Conservation (phyloP, 805 yeast genomes). For the Aciculoconidium aculeatum region DNA sequence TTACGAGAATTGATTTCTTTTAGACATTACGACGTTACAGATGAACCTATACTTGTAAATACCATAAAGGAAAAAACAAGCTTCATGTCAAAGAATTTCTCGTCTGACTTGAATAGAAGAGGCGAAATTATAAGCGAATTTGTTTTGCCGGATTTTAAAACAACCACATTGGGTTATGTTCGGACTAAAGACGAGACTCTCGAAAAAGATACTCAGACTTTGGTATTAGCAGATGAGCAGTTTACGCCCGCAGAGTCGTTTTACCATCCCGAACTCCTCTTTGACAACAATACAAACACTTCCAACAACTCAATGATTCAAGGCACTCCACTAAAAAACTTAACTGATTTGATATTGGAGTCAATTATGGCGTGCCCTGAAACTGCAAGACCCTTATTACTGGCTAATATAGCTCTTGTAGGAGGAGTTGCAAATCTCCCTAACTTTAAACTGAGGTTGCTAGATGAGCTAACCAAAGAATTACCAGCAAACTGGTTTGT, state of each 20-base stretch:
- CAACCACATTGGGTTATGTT: slow-evolving; percentile 71
- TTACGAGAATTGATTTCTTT: slow-evolving; percentile 81
- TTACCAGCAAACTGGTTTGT: slow-evolving; percentile 70
- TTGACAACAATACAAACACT: slow-evolving; percentile 28
- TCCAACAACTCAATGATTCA: slow-evolving; percentile 27
- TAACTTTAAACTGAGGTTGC: slow-evolving; percentile 59
- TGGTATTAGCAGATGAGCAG: slow-evolving; percentile 74
- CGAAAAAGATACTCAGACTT: slow-evolving; percentile 49
- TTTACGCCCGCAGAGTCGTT: slow-evolving; percentile 83
- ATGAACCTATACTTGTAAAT: slow-evolving; percentile 80
- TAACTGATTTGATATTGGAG: slow-evolving; percentile 75
- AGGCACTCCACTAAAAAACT: slow-evolving; percentile 52
- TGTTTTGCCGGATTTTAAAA: slow-evolving; percentile 82
- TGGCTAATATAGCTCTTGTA: slow-evolving; percentile 69
- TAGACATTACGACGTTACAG: slow-evolving; percentile 88
- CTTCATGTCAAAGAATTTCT: slow-evolving; percentile 60
- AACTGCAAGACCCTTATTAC: slow-evolving; percentile 63
- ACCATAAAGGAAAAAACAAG: slow-evolving; percentile 77
- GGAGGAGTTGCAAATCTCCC: slow-evolving; percentile 80
- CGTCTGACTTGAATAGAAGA: slow-evolving; percentile 35
- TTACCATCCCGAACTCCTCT: slow-evolving; percentile 72
- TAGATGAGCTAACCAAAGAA: slow-evolving; percentile 56
- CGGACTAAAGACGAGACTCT: slow-evolving; percentile 20
- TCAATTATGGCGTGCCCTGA: slow-evolving; percentile 68
- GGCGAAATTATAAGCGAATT: slow-evolving; percentile 51